These are phyloP conservation scores for Colletotrichum sp. DNA, from an alignment of 2,329 filamentous ascomycete genomes.

Conservation along the genomic window DNA sequence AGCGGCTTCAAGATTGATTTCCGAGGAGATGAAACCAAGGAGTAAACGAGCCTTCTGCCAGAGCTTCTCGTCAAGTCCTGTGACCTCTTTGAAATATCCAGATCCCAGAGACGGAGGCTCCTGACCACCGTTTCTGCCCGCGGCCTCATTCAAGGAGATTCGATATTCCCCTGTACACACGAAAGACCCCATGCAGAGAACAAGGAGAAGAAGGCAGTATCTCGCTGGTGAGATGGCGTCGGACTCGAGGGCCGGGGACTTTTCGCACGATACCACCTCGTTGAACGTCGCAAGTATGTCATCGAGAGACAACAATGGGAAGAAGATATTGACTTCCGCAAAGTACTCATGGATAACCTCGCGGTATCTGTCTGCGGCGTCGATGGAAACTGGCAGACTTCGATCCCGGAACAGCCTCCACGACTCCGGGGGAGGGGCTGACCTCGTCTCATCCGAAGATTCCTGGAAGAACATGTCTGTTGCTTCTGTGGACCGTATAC, in stretches of 20 bases:
- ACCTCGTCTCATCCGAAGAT: neutral
- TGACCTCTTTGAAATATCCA: neutral
- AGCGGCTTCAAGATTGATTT: constrained; percentile 26
- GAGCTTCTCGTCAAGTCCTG: neutral
- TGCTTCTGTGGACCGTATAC: constrained; percentile 5
- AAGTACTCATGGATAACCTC: constrained; percentile 27
- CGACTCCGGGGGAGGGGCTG: constrained; percentile 2
- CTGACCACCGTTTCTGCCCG: neutral
- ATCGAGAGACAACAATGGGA: neutral
- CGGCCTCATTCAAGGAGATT: neutral
- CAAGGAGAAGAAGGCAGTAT: constrained; percentile 22
- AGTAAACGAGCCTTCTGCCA: constrained; percentile 30
- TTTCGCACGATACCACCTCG: neutral
- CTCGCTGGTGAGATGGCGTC: neutral
- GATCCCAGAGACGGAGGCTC: neutral
- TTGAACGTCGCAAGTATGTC: neutral
- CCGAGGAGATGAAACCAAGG: constrained; percentile 23
- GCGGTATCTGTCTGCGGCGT: neutral
- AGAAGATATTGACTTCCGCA: constrained; percentile 30
- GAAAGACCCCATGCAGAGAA: constrained; percentile 21
- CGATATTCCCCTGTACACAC: neutral
- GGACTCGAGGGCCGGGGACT: neutral
- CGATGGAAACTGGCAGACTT: neutral
- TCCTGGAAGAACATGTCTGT: constrained; percentile 17
- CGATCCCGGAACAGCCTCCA: constrained; percentile 21